These are phyloP conservation scores for Isabelozyma heimii DNA, from an alignment of 805 yeast species.

Conservation along the genomic window DNA sequence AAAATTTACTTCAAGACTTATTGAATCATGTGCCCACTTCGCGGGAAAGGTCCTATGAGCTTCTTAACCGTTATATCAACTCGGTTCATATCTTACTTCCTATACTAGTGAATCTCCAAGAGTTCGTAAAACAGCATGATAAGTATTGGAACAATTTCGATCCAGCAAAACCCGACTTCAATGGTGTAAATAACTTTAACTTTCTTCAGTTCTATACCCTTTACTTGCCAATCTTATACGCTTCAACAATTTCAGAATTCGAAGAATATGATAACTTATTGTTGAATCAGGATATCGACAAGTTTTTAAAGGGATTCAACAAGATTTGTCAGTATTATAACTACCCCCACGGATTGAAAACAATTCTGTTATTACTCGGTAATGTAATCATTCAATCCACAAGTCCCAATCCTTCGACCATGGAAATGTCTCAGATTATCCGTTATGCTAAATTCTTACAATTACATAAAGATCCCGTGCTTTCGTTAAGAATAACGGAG, in stretches of 20 bases:
- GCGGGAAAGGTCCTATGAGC: constrained; percentile 42
- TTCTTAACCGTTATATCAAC: constrained; percentile 46
- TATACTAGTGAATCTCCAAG: constrained; percentile 43
- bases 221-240: constrained; percentile 54
- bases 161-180: constrained; percentile 6
- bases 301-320: constrained; percentile 48
- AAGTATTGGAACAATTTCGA: constrained; percentile 42
- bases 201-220: constrained; percentile 45
- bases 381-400: constrained; percentile 52
- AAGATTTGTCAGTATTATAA: constrained; percentile 48
- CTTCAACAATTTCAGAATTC: constrained; percentile 57
- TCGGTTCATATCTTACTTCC: constrained; percentile 60
- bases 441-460: constrained; percentile 56
- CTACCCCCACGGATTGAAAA: constrained; percentile 47
- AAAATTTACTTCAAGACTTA: constrained; percentile 32
- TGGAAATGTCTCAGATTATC: constrained; percentile 54
- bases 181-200: constrained; percentile 22
- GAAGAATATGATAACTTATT: constrained; percentile 52
- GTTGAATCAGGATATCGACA: constrained; percentile 47
- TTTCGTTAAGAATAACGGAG: constrained; percentile 48
- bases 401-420: constrained; percentile 54
- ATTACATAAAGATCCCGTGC: constrained; percentile 59
- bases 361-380: constrained; percentile 42
- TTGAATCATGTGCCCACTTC: constrained; percentile 43
- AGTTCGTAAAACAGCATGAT: constrained; percentile 45